phyloP scores from a whole-genome alignment of 2,329 filamentous ascomycete species.

The Nemania serpens region DNA sequence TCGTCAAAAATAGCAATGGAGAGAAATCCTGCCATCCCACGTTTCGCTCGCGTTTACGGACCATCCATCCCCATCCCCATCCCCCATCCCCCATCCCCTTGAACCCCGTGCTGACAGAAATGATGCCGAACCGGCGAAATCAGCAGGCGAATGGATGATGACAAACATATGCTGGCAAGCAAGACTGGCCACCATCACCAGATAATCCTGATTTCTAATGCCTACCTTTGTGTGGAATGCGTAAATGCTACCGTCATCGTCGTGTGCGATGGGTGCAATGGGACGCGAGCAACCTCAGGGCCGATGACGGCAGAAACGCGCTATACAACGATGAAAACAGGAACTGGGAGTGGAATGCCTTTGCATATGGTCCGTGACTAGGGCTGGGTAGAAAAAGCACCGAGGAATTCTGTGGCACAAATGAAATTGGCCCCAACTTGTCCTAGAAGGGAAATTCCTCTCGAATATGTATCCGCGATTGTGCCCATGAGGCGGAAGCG shows the following conservation, averaged over 20 bases:
- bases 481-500: constrained; percentile 6
- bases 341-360: not conserved
- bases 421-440: not conserved
- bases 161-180: constrained; percentile 14
- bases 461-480: too few species aligned
- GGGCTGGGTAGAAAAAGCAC: constrained; percentile 6
- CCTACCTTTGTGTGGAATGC: constrained; percentile 2
- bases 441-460: not conserved
- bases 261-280: not conserved
- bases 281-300: too few species aligned
- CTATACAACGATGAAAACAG: not conserved
- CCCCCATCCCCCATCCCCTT: not conserved
- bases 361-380: constrained; percentile 4
- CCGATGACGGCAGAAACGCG: constrained; percentile 19
- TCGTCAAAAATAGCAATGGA: constrained; percentile 30
- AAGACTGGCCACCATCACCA: constrained; percentile 13
- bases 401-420: constrained; percentile 9
- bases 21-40: constrained; percentile 28
- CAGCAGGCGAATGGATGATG: constrained; percentile 13
- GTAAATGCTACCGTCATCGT: constrained; percentile 7
- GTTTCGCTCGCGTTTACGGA: constrained; percentile 23
- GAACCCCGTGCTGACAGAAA: constrained; percentile 21
- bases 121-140: constrained; percentile 20
- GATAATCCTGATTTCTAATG: constrained; percentile 33
- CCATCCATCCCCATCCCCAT: constrained; percentile 13